These are phyloP conservation scores for Diplocarpon rosae DNA, from an alignment of 2,329 filamentous ascomycete species.

Conservation along the genomic window DNA sequence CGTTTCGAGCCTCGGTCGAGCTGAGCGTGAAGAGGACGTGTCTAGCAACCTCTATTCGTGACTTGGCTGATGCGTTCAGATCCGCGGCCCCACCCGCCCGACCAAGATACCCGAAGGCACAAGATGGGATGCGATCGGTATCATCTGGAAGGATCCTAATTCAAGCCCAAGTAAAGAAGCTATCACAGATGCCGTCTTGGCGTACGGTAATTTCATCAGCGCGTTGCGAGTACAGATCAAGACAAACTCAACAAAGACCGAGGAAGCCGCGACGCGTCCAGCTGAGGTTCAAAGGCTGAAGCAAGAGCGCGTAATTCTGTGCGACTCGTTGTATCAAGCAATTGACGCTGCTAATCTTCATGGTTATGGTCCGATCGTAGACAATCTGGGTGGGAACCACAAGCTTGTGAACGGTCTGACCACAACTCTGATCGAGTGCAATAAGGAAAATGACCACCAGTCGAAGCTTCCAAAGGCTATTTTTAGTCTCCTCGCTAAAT, in stretches of 20 bases:
- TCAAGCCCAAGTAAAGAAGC: constrained; percentile 22
- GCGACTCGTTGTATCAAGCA: constrained; percentile 38
- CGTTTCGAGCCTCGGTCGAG: too few relatives aligned
- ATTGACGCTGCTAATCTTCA: constrained; percentile 43
- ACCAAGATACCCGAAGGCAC: constrained; percentile 36
- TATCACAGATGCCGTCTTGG: constrained; percentile 24
- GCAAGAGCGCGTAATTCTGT: constrained; percentile 33
- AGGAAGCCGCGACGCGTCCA: constrained; percentile 18
- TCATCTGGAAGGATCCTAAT: constrained; percentile 35
- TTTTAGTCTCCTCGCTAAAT: constrained; percentile 49
- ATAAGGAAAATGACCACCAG: constrained; percentile 40
- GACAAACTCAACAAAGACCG: constrained; percentile 20
- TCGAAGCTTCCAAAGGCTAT: constrained; percentile 43
- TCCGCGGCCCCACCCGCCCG: constrained; percentile 28
- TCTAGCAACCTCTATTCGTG: background rate
- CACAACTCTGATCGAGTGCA: constrained; percentile 42
- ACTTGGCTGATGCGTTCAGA: constrained; percentile 12
- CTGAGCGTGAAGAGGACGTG: background rate
- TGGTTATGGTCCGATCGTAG: constrained; percentile 44
- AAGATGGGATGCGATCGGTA: constrained; percentile 42
- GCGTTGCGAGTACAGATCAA: constrained; percentile 25
- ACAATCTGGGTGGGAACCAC: constrained; percentile 46
- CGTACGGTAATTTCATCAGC: constrained; percentile 25
- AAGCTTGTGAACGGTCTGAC: constrained; percentile 45
- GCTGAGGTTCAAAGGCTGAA: constrained; percentile 30